Evolutionary conservation across 176 grass and related monocot genomes (phyloP), one percentile per base, ranked within the genome.

Genomic region (Cenchrus americanus): DNA sequence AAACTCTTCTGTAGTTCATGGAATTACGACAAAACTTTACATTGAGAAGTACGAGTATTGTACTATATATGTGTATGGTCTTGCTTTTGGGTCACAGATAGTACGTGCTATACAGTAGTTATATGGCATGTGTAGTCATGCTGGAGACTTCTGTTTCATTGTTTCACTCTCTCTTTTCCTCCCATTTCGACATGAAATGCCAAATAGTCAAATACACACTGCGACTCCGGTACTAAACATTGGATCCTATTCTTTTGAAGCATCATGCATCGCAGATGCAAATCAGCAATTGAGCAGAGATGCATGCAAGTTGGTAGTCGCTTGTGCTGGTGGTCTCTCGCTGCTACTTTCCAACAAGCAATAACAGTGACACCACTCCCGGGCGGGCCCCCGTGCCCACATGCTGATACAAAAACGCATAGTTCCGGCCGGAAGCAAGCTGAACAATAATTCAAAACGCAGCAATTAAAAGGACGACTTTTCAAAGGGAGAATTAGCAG

Each of bases 281-380:
- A 54, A 54, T 54, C n/a, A 54, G 44, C 32, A 42, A 44, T 75
- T 63, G 41, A 19, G 19, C 83, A 23, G 15, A 67, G 15, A 67
- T 80, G 24, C 42, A 60, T 77, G 62, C 15, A 59, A 23, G 58
- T 63, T 48, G n/a, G 40, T 62, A 5, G 34, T 43, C 9, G 57
- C 21, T 43, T 4, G 57, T 78, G 63, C 59, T 30, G 17, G 59
- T n/a, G n/a, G n/a, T n/a, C n/a, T 64, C 48, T 64, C 48, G 55
- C 11, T 54, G 19, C 21, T 65, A 18, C 57, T 11, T 49, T 26
- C 27, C 81, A 30, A 22, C 87, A 65, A 26, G 15, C n/a, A 63
- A 83, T 54, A 63, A 70, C 47, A 75, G 67, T 74, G n/a, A 50
- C 63, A 89, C 55, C 41, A 51, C 50, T 65, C 12, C 14, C 69